Conservation (phyloP, 2,329 filamentous ascomycete species). For the Colletotrichum abscissum region DNA sequence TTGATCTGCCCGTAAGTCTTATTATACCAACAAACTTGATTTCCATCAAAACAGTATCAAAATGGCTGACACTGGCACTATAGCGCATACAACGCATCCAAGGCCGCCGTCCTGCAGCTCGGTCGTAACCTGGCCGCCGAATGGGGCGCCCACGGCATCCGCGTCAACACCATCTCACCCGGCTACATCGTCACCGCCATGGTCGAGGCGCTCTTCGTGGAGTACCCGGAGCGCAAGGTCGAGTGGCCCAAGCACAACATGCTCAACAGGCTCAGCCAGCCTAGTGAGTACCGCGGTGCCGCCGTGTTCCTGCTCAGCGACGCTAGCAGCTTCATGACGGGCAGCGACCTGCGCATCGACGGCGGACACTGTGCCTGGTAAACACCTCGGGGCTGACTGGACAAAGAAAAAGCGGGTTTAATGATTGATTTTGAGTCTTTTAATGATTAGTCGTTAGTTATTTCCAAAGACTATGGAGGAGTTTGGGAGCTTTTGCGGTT, state of each 20-base stretch:
- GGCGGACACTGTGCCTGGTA: slow-evolving; percentile 75
- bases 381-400: neutral
- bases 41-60: too few relatives aligned
- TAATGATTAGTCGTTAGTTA: slow-evolving; percentile 26
- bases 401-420: neutral
- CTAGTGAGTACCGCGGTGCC: slow-evolving; percentile 77
- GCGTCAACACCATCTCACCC: slow-evolving; percentile 84
- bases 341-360: slow-evolving; percentile 75
- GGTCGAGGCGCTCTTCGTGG: slow-evolving; percentile 82
- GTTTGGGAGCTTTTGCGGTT: slow-evolving; percentile 14
- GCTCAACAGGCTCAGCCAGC: slow-evolving; percentile 75
- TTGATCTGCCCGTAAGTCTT: slow-evolving; percentile 66
- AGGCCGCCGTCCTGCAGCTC: slow-evolving; percentile 79
- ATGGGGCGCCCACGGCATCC: slow-evolving; percentile 79
- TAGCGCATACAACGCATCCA: slow-evolving; percentile 81
- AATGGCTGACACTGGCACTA: slow-evolving; percentile 42
- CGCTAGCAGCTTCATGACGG: slow-evolving; percentile 54
- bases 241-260: slow-evolving; percentile 89
- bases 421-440: neutral
- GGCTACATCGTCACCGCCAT: slow-evolving; percentile 87
- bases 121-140: slow-evolving; percentile 77
- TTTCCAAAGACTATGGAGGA: slow-evolving; percentile 2
- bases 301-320: slow-evolving; percentile 59
- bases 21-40: too few relatives aligned
- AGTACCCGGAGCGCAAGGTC: slow-evolving; percentile 74